These are phyloP conservation scores for Seiridium unicorne DNA, from an alignment of 2,329 filamentous ascomycete species.

Conservation along the genomic window DNA sequence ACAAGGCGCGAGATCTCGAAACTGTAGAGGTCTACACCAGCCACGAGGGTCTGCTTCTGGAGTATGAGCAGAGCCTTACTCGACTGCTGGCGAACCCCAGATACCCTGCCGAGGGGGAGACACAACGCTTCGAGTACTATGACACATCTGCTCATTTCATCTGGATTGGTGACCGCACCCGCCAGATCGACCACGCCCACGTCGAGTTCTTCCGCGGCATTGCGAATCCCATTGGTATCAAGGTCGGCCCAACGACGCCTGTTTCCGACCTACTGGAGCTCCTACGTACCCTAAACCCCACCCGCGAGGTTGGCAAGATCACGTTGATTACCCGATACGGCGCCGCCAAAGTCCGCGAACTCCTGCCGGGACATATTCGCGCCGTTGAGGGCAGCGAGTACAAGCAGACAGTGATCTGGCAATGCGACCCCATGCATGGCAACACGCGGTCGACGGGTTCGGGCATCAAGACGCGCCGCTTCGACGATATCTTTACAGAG, in stretches of 20 bases:
- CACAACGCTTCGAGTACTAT: slow-evolving; percentile 68
- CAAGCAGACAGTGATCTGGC: slow-evolving; percentile 75
- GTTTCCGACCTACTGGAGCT: slow-evolving; percentile 73
- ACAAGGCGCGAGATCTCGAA: slow-evolving; percentile 78
- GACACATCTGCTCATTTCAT: slow-evolving; percentile 95
- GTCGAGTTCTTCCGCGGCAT: slow-evolving; percentile 98
- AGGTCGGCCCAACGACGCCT: slow-evolving; percentile 86
- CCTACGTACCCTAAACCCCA: slow-evolving; percentile 82
- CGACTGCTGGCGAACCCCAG: slow-evolving; percentile 64
- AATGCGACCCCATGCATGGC: slow-evolving; percentile 99
- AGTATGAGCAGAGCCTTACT: slow-evolving; percentile 90
- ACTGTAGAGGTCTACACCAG: slow-evolving; percentile 95
- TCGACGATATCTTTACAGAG: slow-evolving; percentile 86
- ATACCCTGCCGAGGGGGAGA: slow-evolving; percentile 21
- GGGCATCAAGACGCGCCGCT: slow-evolving; percentile 89
- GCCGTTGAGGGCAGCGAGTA: slow-evolving; percentile 80
- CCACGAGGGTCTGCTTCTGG: slow-evolving; percentile 89
- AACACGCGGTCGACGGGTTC: slow-evolving; percentile 67
- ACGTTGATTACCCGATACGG: slow-evolving; percentile 97
- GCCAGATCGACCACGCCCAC: slow-evolving; percentile 89
- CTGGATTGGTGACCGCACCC: slow-evolving; percentile 96
- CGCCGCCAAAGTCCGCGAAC: slow-evolving; percentile 68
- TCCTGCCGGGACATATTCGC: slow-evolving; percentile 83
- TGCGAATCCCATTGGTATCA: slow-evolving; percentile 93
- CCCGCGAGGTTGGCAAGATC: slow-evolving; percentile 82